These are phyloP conservation scores for Tetrapisispora arboricola DNA, from an alignment of 805 yeast genomes.

Conservation along the genomic window DNA sequence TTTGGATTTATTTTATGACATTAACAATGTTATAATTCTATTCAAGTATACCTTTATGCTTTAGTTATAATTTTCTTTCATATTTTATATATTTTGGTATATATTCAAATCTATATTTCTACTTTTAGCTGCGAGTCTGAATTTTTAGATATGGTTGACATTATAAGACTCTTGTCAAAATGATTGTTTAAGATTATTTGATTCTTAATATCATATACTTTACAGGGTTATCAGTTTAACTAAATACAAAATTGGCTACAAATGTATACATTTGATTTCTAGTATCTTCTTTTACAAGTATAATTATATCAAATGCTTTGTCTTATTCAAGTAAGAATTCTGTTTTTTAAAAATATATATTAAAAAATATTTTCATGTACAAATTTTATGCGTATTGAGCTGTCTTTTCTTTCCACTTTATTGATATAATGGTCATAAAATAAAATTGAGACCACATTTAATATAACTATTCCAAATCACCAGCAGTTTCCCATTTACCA, in stretches of 20 bases:
- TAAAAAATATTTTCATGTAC: neutral
- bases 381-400: neutral
- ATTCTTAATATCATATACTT: too few species aligned
- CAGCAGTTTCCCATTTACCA: slow-evolving; percentile 91
- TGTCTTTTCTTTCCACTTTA: neutral
- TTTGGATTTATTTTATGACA: too few species aligned
- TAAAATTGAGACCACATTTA: too few species aligned
- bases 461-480: slow-evolving; percentile 56
- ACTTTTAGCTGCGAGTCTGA: too few species aligned
- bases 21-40: too few species aligned
- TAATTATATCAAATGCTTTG: neutral
- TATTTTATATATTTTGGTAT: too few species aligned
- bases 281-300: neutral
- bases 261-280: neutral
- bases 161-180: too few species aligned
- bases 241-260: neutral
- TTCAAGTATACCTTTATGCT: too few species aligned
- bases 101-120: neutral
- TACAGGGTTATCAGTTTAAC: neutral
- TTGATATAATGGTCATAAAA: neutral
- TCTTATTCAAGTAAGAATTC: neutral
- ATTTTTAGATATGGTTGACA: too few species aligned
- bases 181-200: too few species aligned
- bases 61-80: too few species aligned
- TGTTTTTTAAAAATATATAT: neutral